Base-by-base conservation (phyloP, 2,329 filamentous ascomycete species). In the Alternaria conjuncta region DNA sequence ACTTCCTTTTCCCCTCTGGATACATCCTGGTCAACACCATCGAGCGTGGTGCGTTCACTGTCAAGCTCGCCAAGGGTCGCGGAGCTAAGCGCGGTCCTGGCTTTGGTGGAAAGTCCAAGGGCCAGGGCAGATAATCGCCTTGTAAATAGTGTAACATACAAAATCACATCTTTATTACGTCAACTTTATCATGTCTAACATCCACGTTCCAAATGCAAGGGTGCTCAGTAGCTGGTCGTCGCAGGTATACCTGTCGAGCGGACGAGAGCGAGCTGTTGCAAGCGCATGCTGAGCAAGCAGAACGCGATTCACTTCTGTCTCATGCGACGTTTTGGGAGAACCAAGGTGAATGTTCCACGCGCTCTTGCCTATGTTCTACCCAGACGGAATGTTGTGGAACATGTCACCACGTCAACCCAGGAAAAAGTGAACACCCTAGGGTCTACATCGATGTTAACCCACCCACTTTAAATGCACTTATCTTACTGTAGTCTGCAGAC, bases 11-110 rank as follows among this genome's bases (percentile, higher is more conserved):
- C 55, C 74, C 74, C 2, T 77, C 73, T 25, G 78, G 78, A 3
- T 78, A 69, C 62, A 74, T 80, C 23, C 65, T 80, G 20, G 74
- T 80, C 49, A 80, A 79, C 61, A 79, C 77, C 1, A 80, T 80
- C 53, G 77, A 80, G 70, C 67, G 78, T 23, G 78, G 78, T 45
- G 78, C 74, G 0, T 80, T 75, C 60, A 71, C 78, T n/a, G 69
- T 80, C 30, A 80, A 79, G 72, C 63, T 75, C 11, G 67, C 68
- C 15, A 71, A 60, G 28, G 71, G 70, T 15, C 64, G 70, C 32
- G 71, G 71, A 11, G 70, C 68, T n/a, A 65, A 65, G 32, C 65
- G 59, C 23, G 71, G 71, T 8, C 68, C 62, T 6, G 71, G 71
- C 2, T 66, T 67, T 25, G 70, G 71, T 11, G 71, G 71, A 28